These are phyloP conservation scores for Abrus precatorius DNA, from an alignment of 306 rosid species.

Conservation along the genomic window DNA sequence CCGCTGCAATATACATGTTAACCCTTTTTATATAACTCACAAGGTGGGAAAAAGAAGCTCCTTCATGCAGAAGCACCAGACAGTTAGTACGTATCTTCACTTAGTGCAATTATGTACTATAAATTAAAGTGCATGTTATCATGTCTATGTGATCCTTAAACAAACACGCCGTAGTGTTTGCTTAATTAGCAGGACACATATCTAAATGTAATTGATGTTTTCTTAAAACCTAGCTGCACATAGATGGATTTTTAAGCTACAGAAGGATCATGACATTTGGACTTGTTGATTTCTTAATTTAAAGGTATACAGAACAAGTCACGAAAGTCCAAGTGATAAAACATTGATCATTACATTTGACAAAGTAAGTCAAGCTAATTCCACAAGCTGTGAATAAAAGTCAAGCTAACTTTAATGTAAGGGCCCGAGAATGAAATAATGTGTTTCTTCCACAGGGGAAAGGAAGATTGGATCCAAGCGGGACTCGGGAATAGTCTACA, in stretches of 20 bases:
- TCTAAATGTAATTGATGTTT: background rate
- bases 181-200: no score
- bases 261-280: background rate
- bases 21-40: constrained; percentile 32
- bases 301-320: background rate
- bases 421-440: constrained; percentile 37
- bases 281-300: background rate
- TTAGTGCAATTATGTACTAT: background rate
- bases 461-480: constrained; percentile 2
- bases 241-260: background rate
- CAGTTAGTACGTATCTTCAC: constrained; percentile 11
- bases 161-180: background rate
- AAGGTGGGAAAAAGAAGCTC: background rate
- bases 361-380: constrained; percentile 5
- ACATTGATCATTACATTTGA: background rate
- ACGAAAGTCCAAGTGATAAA: constrained; percentile 15
- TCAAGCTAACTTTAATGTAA: constrained; percentile 27
- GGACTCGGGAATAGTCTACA: background rate
- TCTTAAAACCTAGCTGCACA: background rate
- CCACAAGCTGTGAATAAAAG: background rate
- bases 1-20: constrained; percentile 70
- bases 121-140: constrained; percentile 25
- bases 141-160: background rate
- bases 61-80: constrained; percentile 23
- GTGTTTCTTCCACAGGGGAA: constrained; percentile 33